phyloP scores from a whole-genome alignment of 495 filamentous ascomycete species.

The Penicillium arizonense region DNA sequence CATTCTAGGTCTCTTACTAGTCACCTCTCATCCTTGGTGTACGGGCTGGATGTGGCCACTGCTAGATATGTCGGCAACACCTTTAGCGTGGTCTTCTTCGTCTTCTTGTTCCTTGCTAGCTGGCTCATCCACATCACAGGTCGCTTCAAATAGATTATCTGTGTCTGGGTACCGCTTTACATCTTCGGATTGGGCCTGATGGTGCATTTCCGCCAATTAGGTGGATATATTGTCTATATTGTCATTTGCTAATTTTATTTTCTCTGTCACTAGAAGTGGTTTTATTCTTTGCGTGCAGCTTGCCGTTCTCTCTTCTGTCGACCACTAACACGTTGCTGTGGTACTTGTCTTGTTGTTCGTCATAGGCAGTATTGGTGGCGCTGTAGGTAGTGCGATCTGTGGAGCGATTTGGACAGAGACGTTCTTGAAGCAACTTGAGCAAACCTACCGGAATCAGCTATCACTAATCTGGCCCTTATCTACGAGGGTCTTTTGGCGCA shows the following conservation, averaged over 20 bases:
- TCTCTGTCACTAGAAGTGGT: constrained; percentile 59
- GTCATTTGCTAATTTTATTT: constrained; percentile 66
- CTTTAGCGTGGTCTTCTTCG: constrained; percentile 48
- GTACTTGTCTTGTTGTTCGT: constrained; percentile 62
- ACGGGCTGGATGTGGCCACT: constrained; percentile 46
- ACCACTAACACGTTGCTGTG: constrained; percentile 65
- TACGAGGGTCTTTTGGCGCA: constrained; percentile 52
- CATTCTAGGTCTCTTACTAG: constrained; percentile 51
- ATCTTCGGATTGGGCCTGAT: constrained; percentile 59
- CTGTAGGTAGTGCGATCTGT: constrained; percentile 60
- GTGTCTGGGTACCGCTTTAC: constrained; percentile 52
- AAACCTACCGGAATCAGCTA: constrained; percentile 50
- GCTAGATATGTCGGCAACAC: constrained; percentile 54
- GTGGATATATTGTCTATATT: constrained; percentile 59
- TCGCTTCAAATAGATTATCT: constrained; percentile 48
- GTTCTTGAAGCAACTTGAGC: constrained; percentile 50
- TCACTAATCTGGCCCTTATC: constrained; percentile 42
- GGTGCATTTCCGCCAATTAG: constrained; percentile 64
- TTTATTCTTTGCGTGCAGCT: constrained; percentile 64
- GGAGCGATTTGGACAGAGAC: constrained; percentile 66
- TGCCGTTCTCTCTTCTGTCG: constrained; percentile 62
- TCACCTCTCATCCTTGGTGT: constrained; percentile 66
- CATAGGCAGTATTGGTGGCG: constrained; percentile 62
- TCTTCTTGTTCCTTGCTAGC: constrained; percentile 50
- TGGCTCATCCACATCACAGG: constrained; percentile 53